Evolutionary conservation across 2,329 filamentous ascomycete species (phyloP).

Genomic region (Fusarium nygamai): DNA sequence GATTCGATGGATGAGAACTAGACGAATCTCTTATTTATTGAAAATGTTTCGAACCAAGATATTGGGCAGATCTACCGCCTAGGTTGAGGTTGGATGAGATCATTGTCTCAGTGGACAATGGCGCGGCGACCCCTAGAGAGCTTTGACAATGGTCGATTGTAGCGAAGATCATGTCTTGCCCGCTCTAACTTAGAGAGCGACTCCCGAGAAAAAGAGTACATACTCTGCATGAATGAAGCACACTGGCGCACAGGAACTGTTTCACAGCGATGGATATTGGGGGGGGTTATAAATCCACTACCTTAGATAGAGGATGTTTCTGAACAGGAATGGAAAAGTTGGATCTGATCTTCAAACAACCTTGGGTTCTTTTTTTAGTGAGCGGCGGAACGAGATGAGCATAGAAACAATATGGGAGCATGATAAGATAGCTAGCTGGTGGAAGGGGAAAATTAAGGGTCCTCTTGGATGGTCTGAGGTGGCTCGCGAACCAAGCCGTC

Average conservation of each 20-base stretch:
- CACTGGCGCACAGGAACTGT: slow-evolving; percentile 32
- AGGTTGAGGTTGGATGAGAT: slow-evolving; percentile 15
- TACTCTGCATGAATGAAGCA: slow-evolving; percentile 30
- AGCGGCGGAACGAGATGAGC: slow-evolving; percentile 13
- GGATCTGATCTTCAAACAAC: slow-evolving; percentile 27
- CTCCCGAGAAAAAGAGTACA: slow-evolving; percentile 3
- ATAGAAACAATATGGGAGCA: slow-evolving; percentile 13
- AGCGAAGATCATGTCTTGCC: slow-evolving; percentile 27
- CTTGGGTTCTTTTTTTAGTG: slow-evolving; percentile 18
- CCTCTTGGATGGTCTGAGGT: not conserved
- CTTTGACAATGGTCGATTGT: slow-evolving; percentile 17
- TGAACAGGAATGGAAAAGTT: slow-evolving; percentile 34
- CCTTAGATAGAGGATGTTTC: slow-evolving; percentile 26
- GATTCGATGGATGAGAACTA: slow-evolving; percentile 67
- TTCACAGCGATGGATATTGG: slow-evolving; percentile 23
- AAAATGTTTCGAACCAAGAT: slow-evolving; percentile 12
- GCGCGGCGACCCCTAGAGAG: slow-evolving; percentile 8
- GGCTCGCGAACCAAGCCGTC: not conserved
- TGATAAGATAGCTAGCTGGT: not conserved
- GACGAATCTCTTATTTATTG: slow-evolving; percentile 13
- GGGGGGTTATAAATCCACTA: slow-evolving; percentile 7
- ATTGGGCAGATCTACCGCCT: not conserved
- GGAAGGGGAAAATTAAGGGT: slow-evolving; percentile 1
- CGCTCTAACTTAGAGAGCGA: not conserved
- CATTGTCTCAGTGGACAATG: slow-evolving; percentile 18